A percentile compares a stretch with the other conserved stretches of the same genome.
These are phyloP conservation scores for Hortaea werneckii DNA, from an alignment of 2,329 filamentous ascomycete genomes.

Conservation along the genomic window DNA sequence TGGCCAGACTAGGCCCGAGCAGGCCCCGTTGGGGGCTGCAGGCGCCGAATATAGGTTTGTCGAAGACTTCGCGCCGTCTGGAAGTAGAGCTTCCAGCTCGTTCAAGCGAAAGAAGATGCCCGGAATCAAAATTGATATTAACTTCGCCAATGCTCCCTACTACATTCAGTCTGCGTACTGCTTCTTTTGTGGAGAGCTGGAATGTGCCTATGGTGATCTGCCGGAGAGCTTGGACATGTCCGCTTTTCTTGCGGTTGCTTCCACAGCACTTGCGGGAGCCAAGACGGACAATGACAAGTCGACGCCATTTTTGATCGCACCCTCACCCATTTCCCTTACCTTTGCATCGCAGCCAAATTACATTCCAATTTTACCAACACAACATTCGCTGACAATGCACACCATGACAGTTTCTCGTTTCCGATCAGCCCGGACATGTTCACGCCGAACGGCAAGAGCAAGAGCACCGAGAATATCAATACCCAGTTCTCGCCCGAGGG, in stretches of 20 bases:
- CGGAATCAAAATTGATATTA: neutral
- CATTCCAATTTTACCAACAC: slow-evolving; percentile 3
- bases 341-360: slow-evolving; percentile 4
- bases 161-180: slow-evolving; percentile 10
- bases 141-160: slow-evolving; percentile 4
- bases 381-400: slow-evolving; percentile 13
- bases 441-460: slow-evolving; percentile 29
- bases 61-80: neutral
- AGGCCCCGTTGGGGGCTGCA: too few species aligned
- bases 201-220: slow-evolving; percentile 7
- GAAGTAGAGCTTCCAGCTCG: neutral
- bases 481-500: slow-evolving; percentile 38
- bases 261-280: slow-evolving; percentile 9
- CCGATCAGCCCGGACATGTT: slow-evolving; percentile 18
- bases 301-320: slow-evolving; percentile 5
- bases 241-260: slow-evolving; percentile 17
- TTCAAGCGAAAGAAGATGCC: neutral
- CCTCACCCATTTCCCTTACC: slow-evolving; percentile 8
- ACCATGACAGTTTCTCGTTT: slow-evolving; percentile 20
- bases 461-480: slow-evolving; percentile 40
- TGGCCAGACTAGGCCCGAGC: too few species aligned
- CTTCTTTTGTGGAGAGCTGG: slow-evolving; percentile 9
- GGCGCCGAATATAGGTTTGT: neutral
- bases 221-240: slow-evolving; percentile 13
- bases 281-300: slow-evolving; percentile 11